Base-by-base conservation (phyloP, 768 basidiomycete species). In the Hericium coralloides region DNA sequence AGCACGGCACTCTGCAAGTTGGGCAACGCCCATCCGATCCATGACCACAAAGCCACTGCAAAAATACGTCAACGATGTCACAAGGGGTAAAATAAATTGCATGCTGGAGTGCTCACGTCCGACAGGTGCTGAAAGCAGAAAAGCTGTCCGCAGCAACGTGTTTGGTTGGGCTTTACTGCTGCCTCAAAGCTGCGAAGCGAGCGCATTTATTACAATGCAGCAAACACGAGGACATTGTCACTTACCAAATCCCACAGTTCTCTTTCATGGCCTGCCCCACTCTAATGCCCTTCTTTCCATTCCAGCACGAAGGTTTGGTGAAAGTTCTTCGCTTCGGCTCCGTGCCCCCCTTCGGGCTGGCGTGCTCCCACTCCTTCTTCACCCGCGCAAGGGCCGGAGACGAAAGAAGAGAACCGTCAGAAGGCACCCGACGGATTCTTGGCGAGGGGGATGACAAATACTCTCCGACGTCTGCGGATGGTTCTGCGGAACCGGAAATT, bases 51-150 rank as follows among this genome's bases (percentile, higher is more conserved):
- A 63, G 36, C 62, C 62, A 63, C 62, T 63, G 50, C 2, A 15
- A 12, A 39, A 22, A 48, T 14, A 18, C n/a, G 26, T 56, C 17
- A 55, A 38, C 8, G 8, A 43, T 20, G 31, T 23, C 31, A 10
- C 37, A 49, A 5, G 41, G 31, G 31, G 36, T 49, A 26, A 23
- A 50, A 25, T 22, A 12, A 25, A 20, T 17, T 45, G 9, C 2
- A 45, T n/a, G n/a, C 2, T 18, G 17, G 17, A 41, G 37, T 18
- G n/a, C 62, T 26, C 50, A 61, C 62, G 55, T 63, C 62, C 39
- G 62, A 63, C 18, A 63, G 14, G 41, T 63, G 62, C 45, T 63
- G 62, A 48, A 48, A 63, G 47, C 62, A 63, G 53, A 63, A 63
- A 17, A 63, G 25, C 41, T 63, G 62, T 9, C 62, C 62, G 22